Evolutionary conservation across 2,329 filamentous ascomycete genomes (phyloP).

Genomic region (Aspergillus vadensis): DNA sequence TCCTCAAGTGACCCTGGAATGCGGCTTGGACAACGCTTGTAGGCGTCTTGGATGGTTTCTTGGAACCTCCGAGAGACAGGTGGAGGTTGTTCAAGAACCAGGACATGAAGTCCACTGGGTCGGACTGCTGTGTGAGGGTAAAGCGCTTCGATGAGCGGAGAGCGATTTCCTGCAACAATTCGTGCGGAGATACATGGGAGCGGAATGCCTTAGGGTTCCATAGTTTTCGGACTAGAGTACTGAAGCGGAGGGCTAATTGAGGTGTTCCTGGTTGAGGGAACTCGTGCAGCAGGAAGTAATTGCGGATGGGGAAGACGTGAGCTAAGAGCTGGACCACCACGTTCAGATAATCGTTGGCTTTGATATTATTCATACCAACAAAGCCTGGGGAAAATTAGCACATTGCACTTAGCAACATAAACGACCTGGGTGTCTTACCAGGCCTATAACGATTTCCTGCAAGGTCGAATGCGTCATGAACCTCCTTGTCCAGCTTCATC

Average conservation of each 20-base stretch:
- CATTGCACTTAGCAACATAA: background rate
- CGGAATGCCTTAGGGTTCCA: constrained; percentile 98
- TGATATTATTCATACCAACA: constrained; percentile 99
- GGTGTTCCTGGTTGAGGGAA: constrained; percentile 64
- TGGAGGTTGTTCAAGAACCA: constrained; percentile 99
- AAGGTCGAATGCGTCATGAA: constrained; percentile 69
- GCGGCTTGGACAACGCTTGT: constrained; percentile 83
- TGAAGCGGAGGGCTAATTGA: constrained; percentile 84
- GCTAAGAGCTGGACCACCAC: constrained; percentile 89
- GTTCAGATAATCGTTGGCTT: constrained; percentile 98
- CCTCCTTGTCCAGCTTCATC: constrained; percentile 69
- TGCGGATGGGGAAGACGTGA: constrained; percentile 84
- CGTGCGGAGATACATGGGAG: constrained; percentile 93
- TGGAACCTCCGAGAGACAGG: constrained; percentile 84
- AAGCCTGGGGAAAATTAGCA: constrained; percentile 57
- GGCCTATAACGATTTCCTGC: constrained; percentile 83
- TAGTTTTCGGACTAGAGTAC: constrained; percentile 89
- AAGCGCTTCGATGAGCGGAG: constrained; percentile 90
- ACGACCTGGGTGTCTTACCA: constrained; percentile 42
- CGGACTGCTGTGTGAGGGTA: constrained; percentile 84
- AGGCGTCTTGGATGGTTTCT: constrained; percentile 69
- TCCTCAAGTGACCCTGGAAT: constrained; percentile 88
- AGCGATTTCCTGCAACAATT: constrained; percentile 92
- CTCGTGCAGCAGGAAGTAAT: constrained; percentile 87
- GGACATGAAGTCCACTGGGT: constrained; percentile 92